Percentiles rank a stretch among this genome's conserved stretches.
phyloP scores from a whole-genome alignment of 148 eudicot genomes.

The Mesembryanthemum crystallinum region DNA sequence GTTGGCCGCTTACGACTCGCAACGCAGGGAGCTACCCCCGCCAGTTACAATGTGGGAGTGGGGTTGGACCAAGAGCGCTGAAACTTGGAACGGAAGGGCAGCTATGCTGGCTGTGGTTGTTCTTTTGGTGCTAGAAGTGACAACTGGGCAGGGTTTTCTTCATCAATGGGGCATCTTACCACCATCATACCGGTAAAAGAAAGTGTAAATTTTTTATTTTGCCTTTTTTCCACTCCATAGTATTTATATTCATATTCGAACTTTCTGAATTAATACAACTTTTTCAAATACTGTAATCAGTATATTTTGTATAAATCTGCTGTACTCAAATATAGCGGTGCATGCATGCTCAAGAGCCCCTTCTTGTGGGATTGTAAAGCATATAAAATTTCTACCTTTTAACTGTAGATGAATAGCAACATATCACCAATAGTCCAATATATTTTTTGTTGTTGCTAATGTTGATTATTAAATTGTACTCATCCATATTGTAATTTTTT shows the following conservation, averaged over 20 bases:
- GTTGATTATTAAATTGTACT: too few species aligned
- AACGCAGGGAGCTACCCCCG: conserved; percentile 84
- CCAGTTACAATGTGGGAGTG: conserved; percentile 93
- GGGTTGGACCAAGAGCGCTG: conserved; percentile 98
- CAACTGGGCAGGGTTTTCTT: conserved; percentile 85
- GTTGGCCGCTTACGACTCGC: conserved; percentile 84
- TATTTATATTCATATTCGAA: background rate
- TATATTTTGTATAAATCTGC: conserved; percentile 22
- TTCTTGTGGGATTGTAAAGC: conserved; percentile 13
- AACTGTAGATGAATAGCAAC: background rate
- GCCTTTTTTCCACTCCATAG: background rate
- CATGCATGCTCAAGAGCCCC: conserved; percentile 11
- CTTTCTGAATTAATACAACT: background rate
- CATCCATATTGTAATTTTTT: background rate
- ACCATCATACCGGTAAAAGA: conserved; percentile 32
- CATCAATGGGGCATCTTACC: conserved; percentile 94
- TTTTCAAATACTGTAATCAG: conserved; percentile 18
- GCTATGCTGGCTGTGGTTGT: conserved; percentile 92
- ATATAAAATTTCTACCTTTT: background rate
- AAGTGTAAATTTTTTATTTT: conserved; percentile 14
- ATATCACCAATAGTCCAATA: background rate
- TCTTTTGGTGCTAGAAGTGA: conserved; percentile 76
- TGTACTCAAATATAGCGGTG: conserved; percentile 20
- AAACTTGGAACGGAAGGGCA: conserved; percentile 97
- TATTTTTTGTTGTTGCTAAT: background rate